These are phyloP conservation scores for Mucor irregularis DNA, from an alignment of 371 early-diverging fungal species.

Conservation along the genomic window DNA sequence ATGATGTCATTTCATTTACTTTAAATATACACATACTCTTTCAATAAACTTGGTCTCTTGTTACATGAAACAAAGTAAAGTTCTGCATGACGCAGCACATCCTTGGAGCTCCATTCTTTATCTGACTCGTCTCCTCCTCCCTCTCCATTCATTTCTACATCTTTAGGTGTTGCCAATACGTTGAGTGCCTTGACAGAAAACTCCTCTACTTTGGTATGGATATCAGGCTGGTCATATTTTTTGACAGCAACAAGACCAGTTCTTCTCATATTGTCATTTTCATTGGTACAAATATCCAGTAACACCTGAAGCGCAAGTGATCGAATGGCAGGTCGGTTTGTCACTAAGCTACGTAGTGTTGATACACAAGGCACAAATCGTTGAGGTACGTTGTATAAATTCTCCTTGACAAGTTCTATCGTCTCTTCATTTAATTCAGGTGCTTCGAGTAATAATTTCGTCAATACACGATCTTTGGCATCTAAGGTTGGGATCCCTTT, in stretches of 20 bases:
- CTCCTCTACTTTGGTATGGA: conserved; percentile 49
- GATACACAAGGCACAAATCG: conserved; percentile 46
- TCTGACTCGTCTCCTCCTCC: conserved; percentile 1
- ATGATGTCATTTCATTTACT: conserved; percentile 7
- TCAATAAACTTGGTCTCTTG: conserved; percentile 38
- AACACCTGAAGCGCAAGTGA: conserved; percentile 35
- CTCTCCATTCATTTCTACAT: conserved; percentile 1
- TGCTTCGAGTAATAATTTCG: conserved; percentile 42
- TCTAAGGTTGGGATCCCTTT: conserved; percentile 33
- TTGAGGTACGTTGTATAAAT: conserved; percentile 33
- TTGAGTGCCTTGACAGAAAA: conserved; percentile 52
- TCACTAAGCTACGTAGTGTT: conserved; percentile 36
- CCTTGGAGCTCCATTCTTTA: conserved; percentile 34
- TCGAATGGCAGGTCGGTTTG: conserved; percentile 31
- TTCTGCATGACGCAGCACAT: conserved; percentile 42
- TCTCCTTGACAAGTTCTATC: conserved; percentile 28
- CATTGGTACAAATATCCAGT: conserved; percentile 34
- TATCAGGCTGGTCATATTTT: conserved; percentile 55
- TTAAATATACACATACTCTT: conserved; percentile 26
- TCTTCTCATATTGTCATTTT: conserved; percentile 43
- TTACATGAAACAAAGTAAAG: conserved; percentile 46
- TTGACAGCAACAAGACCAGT: conserved; percentile 62
- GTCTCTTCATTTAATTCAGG: conserved; percentile 36
- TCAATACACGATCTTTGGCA: conserved; percentile 40
- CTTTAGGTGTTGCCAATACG: conserved; percentile 23